Evolutionary conservation across 2,329 filamentous ascomycete genomes (phyloP).

Genomic region (Aureobasidium sp.): DNA sequence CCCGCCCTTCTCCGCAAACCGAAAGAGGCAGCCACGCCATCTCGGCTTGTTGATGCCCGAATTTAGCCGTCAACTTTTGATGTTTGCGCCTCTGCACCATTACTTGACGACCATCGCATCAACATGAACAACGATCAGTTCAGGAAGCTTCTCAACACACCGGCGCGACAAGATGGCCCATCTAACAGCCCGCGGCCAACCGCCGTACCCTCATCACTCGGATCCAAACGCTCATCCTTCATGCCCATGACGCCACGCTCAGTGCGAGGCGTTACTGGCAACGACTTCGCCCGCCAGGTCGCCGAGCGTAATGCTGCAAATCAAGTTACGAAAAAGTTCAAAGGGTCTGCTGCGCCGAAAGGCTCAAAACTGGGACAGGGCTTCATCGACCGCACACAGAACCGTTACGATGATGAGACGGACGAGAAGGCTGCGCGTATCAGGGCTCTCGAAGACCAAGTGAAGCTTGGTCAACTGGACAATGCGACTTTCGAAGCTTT

Average conservation of each 20-base stretch:
- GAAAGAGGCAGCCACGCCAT: background rate
- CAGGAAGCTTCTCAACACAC: slow-evolving; percentile 61
- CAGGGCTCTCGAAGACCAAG: slow-evolving; percentile 69
- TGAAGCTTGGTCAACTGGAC: slow-evolving; percentile 80
- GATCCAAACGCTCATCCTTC: slow-evolving; percentile 29
- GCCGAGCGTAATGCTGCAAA: slow-evolving; percentile 57
- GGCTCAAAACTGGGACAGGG: slow-evolving; percentile 72
- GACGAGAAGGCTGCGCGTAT: slow-evolving; percentile 59
- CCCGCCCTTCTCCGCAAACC: slow-evolving; percentile 1
- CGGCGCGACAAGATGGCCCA: slow-evolving; percentile 33
- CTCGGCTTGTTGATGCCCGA: slow-evolving; percentile 2
- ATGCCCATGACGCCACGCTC: slow-evolving; percentile 91
- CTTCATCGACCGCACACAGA: slow-evolving; percentile 74
- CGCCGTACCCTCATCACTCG: slow-evolving; percentile 30
- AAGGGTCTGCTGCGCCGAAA: slow-evolving; percentile 67
- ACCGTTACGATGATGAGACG: slow-evolving; percentile 47
- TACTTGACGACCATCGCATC: background rate
- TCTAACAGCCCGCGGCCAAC: slow-evolving; percentile 24
- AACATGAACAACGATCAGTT: slow-evolving; percentile 95
- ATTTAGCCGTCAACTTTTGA: slow-evolving; percentile 13
- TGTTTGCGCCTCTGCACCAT: background rate
- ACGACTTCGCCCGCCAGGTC: slow-evolving; percentile 77
- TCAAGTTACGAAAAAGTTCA: slow-evolving; percentile 64
- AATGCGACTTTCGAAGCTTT: slow-evolving; percentile 69
- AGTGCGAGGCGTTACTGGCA: slow-evolving; percentile 46